A percentile compares a stretch with the other conserved stretches of the same genome.
Conservation (phyloP, 148 eudicot species). For the Camellia lanceoleosa region DNA sequence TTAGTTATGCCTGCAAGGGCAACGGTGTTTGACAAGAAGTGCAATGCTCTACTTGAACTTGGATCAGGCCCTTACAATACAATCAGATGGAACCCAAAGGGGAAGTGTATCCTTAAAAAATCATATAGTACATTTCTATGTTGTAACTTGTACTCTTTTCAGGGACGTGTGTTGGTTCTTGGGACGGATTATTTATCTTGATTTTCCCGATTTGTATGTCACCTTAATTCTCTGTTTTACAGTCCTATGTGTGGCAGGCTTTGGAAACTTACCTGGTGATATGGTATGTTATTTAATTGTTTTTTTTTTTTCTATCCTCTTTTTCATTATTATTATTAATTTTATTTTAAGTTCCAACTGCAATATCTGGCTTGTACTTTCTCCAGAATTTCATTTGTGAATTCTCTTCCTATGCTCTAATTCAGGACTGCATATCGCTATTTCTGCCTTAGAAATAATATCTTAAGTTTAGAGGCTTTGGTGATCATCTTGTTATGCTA, state of each 20-base stretch:
- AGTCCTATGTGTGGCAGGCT: constrained; percentile 98
- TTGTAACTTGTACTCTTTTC: constrained; percentile 2
- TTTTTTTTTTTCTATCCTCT: background rate
- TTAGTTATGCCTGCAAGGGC: constrained; percentile 97
- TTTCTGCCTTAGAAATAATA: background rate
- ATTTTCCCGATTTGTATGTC: background rate
- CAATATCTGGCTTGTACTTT: background rate
- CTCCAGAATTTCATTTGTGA: constrained; percentile 7
- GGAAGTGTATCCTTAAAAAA: constrained; percentile 80
- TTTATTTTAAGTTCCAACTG: background rate
- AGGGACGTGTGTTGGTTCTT: background rate
- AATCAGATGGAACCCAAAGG: constrained; percentile 93
- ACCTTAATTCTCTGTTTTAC: constrained; percentile 47
- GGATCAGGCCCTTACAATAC: constrained; percentile 97
- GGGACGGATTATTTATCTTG: constrained; percentile 4
- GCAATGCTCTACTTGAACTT: constrained; percentile 88
- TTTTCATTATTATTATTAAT: too few species aligned
- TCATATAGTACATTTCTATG: background rate
- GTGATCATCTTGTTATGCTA: background rate
- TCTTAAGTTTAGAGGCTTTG: constrained; percentile 1
- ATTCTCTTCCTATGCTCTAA: background rate
- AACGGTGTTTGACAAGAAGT: constrained; percentile 88
- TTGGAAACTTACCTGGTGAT: constrained; percentile 96
- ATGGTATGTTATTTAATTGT: constrained; percentile 61
- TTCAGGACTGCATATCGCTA: background rate